These are phyloP conservation scores for Irpex lacteus DNA, from an alignment of 1,284 basidiomycete genomes.

Conservation along the genomic window DNA sequence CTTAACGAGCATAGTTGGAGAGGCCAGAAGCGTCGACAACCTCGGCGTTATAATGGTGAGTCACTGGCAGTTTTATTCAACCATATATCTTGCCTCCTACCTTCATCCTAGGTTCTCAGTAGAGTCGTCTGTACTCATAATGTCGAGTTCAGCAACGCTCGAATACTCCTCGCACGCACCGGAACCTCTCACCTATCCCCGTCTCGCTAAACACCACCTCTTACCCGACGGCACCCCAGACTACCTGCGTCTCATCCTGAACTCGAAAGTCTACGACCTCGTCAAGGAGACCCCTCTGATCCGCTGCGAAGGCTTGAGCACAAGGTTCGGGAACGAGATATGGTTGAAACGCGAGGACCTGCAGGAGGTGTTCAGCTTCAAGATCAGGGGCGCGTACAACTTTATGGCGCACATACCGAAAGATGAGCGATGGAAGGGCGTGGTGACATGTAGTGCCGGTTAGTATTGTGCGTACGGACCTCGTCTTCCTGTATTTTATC, in stretches of 20 bases:
- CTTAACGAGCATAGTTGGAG: no score
- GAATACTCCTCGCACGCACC: conserved; percentile 71
- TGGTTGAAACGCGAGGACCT: conserved; percentile 95
- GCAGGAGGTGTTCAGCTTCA: conserved; percentile 99
- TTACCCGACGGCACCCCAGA: conserved; percentile 79
- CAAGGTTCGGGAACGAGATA: conserved; percentile 88
- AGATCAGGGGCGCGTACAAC: conserved; percentile 97
- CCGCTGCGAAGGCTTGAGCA: conserved; percentile 82
- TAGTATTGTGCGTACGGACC: conserved; percentile 51
- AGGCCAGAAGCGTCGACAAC: no score
- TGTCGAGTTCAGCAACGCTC: conserved; percentile 46
- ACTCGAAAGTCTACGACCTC: conserved; percentile 93
- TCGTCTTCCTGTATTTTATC: conserved; percentile 12
- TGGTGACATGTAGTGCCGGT: conserved; percentile 98
- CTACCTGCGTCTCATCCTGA: conserved; percentile 91
- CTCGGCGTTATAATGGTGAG: not conserved
- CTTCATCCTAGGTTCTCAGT: not conserved
- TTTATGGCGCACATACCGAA: conserved; percentile 91
- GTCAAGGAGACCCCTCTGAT: conserved; percentile 92
- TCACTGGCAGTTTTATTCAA: not conserved
- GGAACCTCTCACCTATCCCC: conserved; percentile 60
- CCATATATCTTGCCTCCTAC: not conserved
- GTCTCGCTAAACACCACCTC: conserved; percentile 65
- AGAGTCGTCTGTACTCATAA: conserved; percentile 2
- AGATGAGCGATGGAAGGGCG: conserved; percentile 95